Conservation (phyloP, 2,329 filamentous ascomycete species). For the Ophiostoma fasciatum region DNA sequence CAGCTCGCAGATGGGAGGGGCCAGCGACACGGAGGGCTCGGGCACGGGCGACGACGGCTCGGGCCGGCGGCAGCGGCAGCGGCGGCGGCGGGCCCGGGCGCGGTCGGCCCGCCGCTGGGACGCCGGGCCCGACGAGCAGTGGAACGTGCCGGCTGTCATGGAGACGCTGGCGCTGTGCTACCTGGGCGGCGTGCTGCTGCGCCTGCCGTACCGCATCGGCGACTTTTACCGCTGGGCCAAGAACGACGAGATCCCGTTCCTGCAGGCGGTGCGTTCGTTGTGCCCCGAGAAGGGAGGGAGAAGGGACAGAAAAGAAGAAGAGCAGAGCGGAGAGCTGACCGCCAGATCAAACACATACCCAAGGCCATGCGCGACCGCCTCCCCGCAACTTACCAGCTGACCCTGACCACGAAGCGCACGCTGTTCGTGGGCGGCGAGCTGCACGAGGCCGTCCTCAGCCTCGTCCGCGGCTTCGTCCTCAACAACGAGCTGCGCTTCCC, state of each 20-base stretch:
- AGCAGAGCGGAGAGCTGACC: too few species aligned
- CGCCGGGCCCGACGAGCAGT: conserved; percentile 28
- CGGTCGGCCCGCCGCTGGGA: conserved; percentile 27
- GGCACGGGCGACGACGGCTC: conserved; percentile 4
- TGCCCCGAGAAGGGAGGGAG: too few species aligned
- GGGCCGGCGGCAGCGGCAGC: conserved; percentile 15
- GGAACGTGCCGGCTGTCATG: conserved; percentile 49
- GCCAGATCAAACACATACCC: conserved; percentile 44
- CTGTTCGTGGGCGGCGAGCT: conserved; percentile 40
- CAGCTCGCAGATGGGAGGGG: conserved; percentile 8
- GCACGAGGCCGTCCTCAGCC: conserved; percentile 45
- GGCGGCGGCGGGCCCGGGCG: conserved; percentile 9
- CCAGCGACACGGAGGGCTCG: conserved; percentile 4
- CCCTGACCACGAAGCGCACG: conserved; percentile 36
- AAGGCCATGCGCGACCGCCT: conserved; percentile 50
- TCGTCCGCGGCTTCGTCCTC: conserved; percentile 47
- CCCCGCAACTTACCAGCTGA: conserved; percentile 42
- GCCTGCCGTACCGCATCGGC: conserved; percentile 59
- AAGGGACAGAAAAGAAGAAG: too few species aligned
- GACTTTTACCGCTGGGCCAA: conserved; percentile 58
- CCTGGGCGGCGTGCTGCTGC: conserved; percentile 58
- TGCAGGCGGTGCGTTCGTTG: conserved; percentile 44
- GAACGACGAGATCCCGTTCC: conserved; percentile 54
- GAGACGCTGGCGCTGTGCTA: conserved; percentile 73
- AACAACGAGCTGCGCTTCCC: conserved; percentile 62